A percentile compares a stretch with the other conserved stretches of the same genome.
phyloP scores from a whole-genome alignment of 2,329 filamentous ascomycete genomes.

The Nemania bipapillata region DNA sequence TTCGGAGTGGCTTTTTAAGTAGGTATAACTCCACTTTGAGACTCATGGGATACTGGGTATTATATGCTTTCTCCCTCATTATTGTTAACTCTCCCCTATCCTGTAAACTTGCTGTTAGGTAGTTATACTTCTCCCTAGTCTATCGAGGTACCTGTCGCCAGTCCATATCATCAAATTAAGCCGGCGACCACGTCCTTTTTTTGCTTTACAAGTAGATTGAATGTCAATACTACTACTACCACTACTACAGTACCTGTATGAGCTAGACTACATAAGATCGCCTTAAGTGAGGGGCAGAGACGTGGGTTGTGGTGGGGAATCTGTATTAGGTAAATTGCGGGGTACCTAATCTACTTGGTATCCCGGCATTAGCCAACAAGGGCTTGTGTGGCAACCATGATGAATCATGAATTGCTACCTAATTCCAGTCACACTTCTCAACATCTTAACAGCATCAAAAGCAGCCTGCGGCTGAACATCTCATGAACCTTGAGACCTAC shows the following conservation, averaged over 20 bases:
- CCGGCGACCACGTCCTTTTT: too few species aligned
- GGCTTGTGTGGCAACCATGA: conserved; percentile 3
- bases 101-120: conserved; percentile 10
- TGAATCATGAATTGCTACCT: neutral
- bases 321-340: conserved; percentile 20
- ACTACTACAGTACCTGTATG: too few species aligned
- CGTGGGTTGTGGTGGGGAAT: neutral
- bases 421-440: neutral
- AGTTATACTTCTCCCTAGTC: neutral
- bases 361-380: too few species aligned
- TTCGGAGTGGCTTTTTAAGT: conserved; percentile 4
- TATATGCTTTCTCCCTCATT: neutral
- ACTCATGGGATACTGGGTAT: neutral
- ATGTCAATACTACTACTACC: too few species aligned
- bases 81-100: conserved; percentile 12
- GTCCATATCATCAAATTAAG: neutral
- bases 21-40: neutral
- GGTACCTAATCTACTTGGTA: conserved; percentile 31
- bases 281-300: too few species aligned
- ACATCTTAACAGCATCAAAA: neutral
- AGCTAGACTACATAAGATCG: too few species aligned
- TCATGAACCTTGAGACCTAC: neutral
- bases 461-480: neutral
- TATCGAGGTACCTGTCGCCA: neutral
- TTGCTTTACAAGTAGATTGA: too few species aligned